phyloP scores from a whole-genome alignment of 2,329 filamentous ascomycete species.

The Leptographium galeiforme region DNA sequence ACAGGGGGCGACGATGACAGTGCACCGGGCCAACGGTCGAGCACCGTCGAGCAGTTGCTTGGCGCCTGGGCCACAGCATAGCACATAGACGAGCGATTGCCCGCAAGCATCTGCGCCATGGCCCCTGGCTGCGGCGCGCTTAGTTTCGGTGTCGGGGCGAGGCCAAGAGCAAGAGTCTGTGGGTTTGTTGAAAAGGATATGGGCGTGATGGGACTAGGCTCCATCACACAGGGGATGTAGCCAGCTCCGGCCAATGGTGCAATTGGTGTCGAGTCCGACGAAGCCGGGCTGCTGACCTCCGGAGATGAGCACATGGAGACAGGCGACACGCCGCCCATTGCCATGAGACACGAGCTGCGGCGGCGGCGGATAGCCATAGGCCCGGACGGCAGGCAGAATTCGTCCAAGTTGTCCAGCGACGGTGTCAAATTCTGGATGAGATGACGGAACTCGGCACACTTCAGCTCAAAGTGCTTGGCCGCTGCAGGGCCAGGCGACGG shows the following conservation, averaged over 20 bases:
- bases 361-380: conserved; percentile 12
- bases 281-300: conserved; percentile 1
- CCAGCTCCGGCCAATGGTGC: conserved; percentile 20
- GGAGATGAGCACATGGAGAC: conserved; percentile 10
- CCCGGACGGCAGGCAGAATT: conserved; percentile 25
- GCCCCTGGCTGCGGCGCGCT: conserved; percentile 49
- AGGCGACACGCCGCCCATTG: conserved; percentile 5
- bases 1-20: conserved; percentile 36
- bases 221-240: conserved; percentile 32
- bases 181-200: conserved; percentile 29
- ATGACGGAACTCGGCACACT: conserved; percentile 42
- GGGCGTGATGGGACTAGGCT: conserved; percentile 28
- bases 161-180: conserved; percentile 37
- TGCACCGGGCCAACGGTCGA: conserved; percentile 36
- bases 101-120: conserved; percentile 28
- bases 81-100: conserved; percentile 43
- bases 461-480: conserved; percentile 25
- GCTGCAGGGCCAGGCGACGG: conserved; percentile 26
- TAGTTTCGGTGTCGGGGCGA: conserved; percentile 45
- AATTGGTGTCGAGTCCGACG: conserved; percentile 23
- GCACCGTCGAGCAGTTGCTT: conserved; percentile 26
- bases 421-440: conserved; percentile 44
- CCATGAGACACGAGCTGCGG: conserved; percentile 7
- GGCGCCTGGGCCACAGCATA: conserved; percentile 45
- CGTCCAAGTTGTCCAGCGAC: conserved; percentile 44